phyloP scores from a whole-genome alignment of 352 stramenopile genomes.

The Pythium coloratum region DNA sequence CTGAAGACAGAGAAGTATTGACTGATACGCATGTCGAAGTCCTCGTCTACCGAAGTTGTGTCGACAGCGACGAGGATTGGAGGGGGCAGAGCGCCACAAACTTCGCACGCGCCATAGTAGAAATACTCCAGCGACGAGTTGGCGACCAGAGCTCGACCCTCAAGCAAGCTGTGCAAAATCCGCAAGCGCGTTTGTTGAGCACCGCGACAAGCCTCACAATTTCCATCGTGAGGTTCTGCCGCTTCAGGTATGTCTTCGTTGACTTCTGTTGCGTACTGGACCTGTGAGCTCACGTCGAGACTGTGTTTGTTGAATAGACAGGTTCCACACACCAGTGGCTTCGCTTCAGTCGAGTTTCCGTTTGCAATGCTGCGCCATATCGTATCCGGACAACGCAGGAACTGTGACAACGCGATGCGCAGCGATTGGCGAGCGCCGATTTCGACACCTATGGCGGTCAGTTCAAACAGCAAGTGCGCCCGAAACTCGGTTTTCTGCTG shows the following conservation, averaged over 20 bases:
- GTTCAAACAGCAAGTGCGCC: constrained; percentile 46
- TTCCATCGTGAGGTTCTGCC: not conserved
- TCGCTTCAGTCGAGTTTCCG: not conserved
- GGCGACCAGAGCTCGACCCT: not conserved
- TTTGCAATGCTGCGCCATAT: not conserved
- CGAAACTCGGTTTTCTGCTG: constrained; percentile 67
- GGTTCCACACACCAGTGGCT: not conserved
- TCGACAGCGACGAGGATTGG: constrained; percentile 13
- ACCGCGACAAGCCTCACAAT: constrained; percentile 2
- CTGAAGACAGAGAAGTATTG: constrained; percentile 19
- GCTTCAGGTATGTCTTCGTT: not conserved
- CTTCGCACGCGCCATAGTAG: constrained; percentile 19
- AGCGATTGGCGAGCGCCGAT: constrained; percentile 31
- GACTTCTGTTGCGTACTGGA: not conserved
- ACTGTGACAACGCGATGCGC: constrained; percentile 44
- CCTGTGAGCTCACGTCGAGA: not conserved
- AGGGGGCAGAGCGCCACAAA: constrained; percentile 7
- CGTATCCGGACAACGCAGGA: constrained; percentile 37
- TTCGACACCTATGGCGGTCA: constrained; percentile 25
- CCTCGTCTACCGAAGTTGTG: not conserved
- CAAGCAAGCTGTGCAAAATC: not conserved
- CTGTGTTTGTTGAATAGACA: not conserved
- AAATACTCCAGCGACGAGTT: constrained; percentile 8
- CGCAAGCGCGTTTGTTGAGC: constrained; percentile 10
- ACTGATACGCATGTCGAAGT: not conserved